phyloP scores from a whole-genome alignment of 257 asterid genomes.

The Solanum appendiculatum region DNA sequence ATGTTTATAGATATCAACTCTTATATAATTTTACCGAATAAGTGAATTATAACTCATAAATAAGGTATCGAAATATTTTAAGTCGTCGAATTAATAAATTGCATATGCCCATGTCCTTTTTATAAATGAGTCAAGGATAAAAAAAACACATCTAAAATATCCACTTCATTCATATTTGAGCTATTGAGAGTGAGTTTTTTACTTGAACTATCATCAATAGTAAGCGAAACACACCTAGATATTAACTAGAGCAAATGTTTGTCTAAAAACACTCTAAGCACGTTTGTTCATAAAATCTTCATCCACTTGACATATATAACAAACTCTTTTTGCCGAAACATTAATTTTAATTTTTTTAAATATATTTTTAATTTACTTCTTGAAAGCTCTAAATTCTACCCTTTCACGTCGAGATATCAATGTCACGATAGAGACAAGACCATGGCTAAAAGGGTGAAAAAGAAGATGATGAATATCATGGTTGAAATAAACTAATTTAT shows the following conservation, averaged over 20 bases:
- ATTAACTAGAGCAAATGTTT: background rate
- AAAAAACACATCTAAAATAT: too few relatives aligned
- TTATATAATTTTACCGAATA: background rate
- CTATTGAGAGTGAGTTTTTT: background rate
- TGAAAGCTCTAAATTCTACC: fast-evolving
- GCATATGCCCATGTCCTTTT: background rate
- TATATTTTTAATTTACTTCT: too few relatives aligned
- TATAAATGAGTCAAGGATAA: too few relatives aligned
- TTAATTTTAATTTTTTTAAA: too few relatives aligned
- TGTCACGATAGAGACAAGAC: too few relatives aligned
- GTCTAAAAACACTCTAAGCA: too few relatives aligned
- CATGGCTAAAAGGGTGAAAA: too few relatives aligned
- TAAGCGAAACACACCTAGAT: background rate
- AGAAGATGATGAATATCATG: background rate
- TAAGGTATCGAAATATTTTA: too few relatives aligned
- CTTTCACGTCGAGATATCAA: too few relatives aligned
- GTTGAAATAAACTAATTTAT: background rate
- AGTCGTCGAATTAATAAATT: too few relatives aligned
- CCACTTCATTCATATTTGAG: too few relatives aligned
- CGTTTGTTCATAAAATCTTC: background rate
- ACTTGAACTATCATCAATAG: background rate
- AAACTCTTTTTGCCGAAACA: too few relatives aligned
- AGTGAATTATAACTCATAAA: background rate
- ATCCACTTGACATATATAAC: background rate
- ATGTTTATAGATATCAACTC: background rate